Percentiles rank a stretch among this genome's conserved stretches.
phyloP scores from a whole-genome alignment of 495 filamentous ascomycete species.

The Astrocystis sublimbata region DNA sequence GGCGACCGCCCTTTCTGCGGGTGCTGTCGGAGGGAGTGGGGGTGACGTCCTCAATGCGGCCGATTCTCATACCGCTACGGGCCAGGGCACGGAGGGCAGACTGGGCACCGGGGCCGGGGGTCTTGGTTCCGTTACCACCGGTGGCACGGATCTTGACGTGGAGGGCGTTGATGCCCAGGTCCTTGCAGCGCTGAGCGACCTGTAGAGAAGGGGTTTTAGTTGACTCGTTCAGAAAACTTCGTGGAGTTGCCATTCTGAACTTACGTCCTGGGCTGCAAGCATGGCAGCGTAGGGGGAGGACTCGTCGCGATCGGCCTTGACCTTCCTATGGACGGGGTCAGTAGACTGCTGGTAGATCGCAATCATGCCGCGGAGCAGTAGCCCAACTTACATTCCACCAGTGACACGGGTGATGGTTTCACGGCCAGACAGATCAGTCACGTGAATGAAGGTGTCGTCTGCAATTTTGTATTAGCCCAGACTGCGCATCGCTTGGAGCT shows the following conservation, averaged over 20 bases:
- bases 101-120: slow-evolving; percentile 96
- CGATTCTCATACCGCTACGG: slow-evolving; percentile 99
- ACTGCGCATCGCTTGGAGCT: not conserved
- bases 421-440: slow-evolving; percentile 98
- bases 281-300: slow-evolving; percentile 99
- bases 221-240: not conserved
- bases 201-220: not conserved
- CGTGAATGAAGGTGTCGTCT: slow-evolving; percentile 77
- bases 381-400: slow-evolving; percentile 72
- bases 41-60: slow-evolving; percentile 98
- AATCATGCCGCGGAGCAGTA: not conserved
- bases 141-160: slow-evolving; percentile 99
- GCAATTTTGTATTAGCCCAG: not conserved
- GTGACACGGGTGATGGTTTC: slow-evolving; percentile 99
- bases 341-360: not conserved
- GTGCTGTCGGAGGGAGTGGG: slow-evolving; percentile 98
- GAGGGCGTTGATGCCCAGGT: slow-evolving; percentile 96
- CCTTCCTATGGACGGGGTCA: slow-evolving; percentile 57
- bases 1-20: slow-evolving; percentile 98
- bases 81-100: slow-evolving; percentile 98
- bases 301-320: slow-evolving; percentile 99
- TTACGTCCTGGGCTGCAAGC: slow-evolving; percentile 91
- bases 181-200: slow-evolving; percentile 93
- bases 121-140: slow-evolving; percentile 97
- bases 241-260: not conserved